These are phyloP conservation scores for Cladophialophora carrionii DNA, from an alignment of 2,329 filamentous ascomycete genomes.

Conservation along the genomic window DNA sequence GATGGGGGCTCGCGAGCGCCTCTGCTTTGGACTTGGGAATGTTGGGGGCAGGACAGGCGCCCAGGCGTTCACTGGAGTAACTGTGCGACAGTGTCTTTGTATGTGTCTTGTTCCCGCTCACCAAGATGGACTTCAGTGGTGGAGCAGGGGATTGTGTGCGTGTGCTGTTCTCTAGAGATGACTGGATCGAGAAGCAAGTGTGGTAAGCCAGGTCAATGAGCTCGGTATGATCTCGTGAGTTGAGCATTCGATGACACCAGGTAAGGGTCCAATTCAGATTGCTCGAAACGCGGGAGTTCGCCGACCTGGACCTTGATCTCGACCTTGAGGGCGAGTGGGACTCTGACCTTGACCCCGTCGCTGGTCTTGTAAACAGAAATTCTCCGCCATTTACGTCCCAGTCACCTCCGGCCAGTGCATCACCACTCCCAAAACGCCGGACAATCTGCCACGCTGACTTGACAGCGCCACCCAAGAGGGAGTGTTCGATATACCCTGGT, in stretches of 20 bases:
- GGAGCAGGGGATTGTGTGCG: slow-evolving; percentile 11
- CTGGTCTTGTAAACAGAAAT: slow-evolving; percentile 64
- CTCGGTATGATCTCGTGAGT: slow-evolving; percentile 76
- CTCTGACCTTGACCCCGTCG: slow-evolving; percentile 33
- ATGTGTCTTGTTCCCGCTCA: slow-evolving; percentile 21
- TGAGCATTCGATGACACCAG: slow-evolving; percentile 83
- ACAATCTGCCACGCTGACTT: slow-evolving; percentile 62
- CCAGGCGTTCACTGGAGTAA: slow-evolving; percentile 24
- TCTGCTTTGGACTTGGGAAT: slow-evolving; percentile 28
- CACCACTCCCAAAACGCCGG: slow-evolving; percentile 59
- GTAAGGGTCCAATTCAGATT: slow-evolving; percentile 61
- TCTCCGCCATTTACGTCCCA: slow-evolving; percentile 73
- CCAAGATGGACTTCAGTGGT: slow-evolving; percentile 23
- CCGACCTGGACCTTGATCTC: slow-evolving; percentile 13
- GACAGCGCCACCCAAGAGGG: slow-evolving; percentile 51
- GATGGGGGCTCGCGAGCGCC: slow-evolving; percentile 8
- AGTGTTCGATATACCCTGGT: slow-evolving; percentile 68
- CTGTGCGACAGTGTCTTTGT: slow-evolving; percentile 12
- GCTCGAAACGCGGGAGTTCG: slow-evolving; percentile 28
- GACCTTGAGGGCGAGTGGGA: slow-evolving; percentile 10
- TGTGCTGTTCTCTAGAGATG: slow-evolving; percentile 11
- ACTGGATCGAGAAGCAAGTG: slow-evolving; percentile 18
- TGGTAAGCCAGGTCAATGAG: slow-evolving; percentile 63
- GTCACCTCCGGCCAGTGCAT: slow-evolving; percentile 67
- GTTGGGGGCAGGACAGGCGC: slow-evolving; percentile 29